Base-by-base conservation (phyloP, 306 rosid genomes). In the Delonix regia region DNA sequence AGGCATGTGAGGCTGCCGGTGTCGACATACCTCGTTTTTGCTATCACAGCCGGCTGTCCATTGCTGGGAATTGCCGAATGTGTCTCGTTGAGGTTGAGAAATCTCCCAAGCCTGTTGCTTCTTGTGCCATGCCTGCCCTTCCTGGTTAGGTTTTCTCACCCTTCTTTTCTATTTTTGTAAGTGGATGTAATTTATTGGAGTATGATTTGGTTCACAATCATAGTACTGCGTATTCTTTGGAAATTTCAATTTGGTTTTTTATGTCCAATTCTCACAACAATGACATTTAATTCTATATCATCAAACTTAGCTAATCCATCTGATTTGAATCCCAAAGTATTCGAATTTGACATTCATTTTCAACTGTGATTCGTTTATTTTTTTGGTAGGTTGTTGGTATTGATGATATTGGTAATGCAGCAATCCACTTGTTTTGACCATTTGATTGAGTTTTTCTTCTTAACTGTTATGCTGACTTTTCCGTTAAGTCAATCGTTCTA, bases 111-210 rank as follows among this genome's bases (percentile, higher is more conserved):
- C 99, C 99, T 34, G 99, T 95, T 55, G 99, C 99, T 61, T 95
- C 99, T 63, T 95, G 99, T 49, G 99, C 99, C 87, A 95, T 95
- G 99, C 99, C 99, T n/a, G 99, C 99, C 61, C 97, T 95, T 77
- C 99, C 99, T 74, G 98, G 98, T 94, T 25, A 44, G 77, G 28
- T 59, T 4, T 41, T 66, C 19, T 45, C 8, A 14, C 22, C 18
- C 24, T 12, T 63, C 15, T 42, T 4, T 4, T 18, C 5, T 64
- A n/a, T n/a, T 66, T 30, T 53, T 34, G 0, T 14, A 15, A n/a
- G n/a, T n/a, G n/a, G 49, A 47, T 38, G 30, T 42, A 13, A 56
- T 57, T 61, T n/a, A 24, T 71, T 57, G 5, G 73, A 30, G 51
- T 42, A 69, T 66, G 56, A 38, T 47, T 41, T 9, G 66, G 19